phyloP scores from a whole-genome alignment of 1,284 basidiomycete genomes.

The Meripilus lineatus region DNA sequence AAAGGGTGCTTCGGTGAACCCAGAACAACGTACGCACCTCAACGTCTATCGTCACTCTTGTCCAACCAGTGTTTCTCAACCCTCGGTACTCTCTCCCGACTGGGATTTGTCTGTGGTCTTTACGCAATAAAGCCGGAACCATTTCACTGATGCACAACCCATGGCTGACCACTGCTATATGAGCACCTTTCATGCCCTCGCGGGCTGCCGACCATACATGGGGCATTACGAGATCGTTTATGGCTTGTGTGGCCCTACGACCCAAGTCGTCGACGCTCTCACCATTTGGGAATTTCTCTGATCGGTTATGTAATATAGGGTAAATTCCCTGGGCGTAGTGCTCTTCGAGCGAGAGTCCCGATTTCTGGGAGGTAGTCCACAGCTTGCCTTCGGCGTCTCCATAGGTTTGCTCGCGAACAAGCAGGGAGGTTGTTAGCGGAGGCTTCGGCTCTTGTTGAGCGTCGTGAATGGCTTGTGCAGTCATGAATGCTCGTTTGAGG shows the following conservation, averaged over 20 bases:
- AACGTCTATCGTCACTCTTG: conserved; percentile 45
- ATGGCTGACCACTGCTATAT: conserved; percentile 77
- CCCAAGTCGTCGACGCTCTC: conserved; percentile 72
- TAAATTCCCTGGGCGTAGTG: conserved; percentile 49
- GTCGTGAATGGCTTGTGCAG: conserved; percentile 59
- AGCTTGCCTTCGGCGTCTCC: conserved; percentile 70
- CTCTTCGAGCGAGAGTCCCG: conserved; percentile 38
- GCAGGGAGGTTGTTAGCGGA: conserved; percentile 43
- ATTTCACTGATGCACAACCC: conserved; percentile 74
- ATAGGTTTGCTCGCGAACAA: conserved; percentile 66
- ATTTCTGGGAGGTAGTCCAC: conserved; percentile 34
- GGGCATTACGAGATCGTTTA: conserved; percentile 59
- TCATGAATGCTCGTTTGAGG: conserved; percentile 72
- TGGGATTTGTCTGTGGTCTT: conserved; percentile 29
- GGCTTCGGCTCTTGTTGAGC: conserved; percentile 50
- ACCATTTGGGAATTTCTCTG: conserved; percentile 63
- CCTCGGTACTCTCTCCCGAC: conserved; percentile 41
- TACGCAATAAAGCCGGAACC: conserved; percentile 44
- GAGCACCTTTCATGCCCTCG: conserved; percentile 35
- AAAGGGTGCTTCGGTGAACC: background rate
- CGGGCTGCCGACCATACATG: conserved; percentile 42
- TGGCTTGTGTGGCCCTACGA: conserved; percentile 50
- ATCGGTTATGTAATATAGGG: conserved; percentile 42
- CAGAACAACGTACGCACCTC: conserved; percentile 35
- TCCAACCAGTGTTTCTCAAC: conserved; percentile 71